Conservation (phyloP, 1,284 basidiomycete genomes). For the Exsudoporus floridanus region DNA sequence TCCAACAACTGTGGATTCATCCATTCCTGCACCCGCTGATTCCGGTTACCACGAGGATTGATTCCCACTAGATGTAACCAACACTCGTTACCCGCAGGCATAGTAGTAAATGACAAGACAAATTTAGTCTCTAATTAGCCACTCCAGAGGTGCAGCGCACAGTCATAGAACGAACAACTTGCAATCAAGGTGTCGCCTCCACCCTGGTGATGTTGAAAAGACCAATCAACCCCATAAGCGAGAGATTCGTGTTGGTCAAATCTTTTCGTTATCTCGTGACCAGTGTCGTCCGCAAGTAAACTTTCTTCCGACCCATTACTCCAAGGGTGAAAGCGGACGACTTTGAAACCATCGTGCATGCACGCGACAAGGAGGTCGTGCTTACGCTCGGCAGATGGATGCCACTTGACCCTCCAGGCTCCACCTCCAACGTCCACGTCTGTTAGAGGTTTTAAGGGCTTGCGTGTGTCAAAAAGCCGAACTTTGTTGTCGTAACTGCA, state of each 20-base stretch:
- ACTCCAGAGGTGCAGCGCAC: constrained; percentile 79
- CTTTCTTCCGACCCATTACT: not conserved
- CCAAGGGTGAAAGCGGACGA: constrained; percentile 46
- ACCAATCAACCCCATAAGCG: constrained; percentile 97
- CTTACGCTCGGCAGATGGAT: constrained; percentile 62
- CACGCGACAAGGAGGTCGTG: constrained; percentile 84
- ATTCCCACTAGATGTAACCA: not conserved
- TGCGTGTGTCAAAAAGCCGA: constrained; percentile 82
- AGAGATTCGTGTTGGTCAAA: constrained; percentile 83
- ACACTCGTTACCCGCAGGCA: not conserved
- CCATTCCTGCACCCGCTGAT: constrained; percentile 2
- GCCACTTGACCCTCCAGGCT: constrained; percentile 96
- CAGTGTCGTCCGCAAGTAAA: constrained; percentile 13
- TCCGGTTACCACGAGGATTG: not conserved
- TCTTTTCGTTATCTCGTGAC: constrained; percentile 49
- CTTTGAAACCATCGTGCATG: constrained; percentile 97
- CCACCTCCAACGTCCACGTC: constrained; percentile 83
- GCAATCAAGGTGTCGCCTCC: constrained; percentile 59
- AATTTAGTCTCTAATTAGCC: constrained; percentile 38
- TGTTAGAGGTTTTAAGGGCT: constrained; percentile 57
- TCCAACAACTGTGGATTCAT: constrained; percentile 18
- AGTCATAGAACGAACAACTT: constrained; percentile 97
- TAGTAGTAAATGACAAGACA: not conserved
- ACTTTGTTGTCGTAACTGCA: constrained; percentile 84
- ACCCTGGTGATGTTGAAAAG: constrained; percentile 38